Evolutionary conservation across 192 early-diverging fungal genomes (phyloP).

Genomic region (Linnemannia zychae): DNA sequence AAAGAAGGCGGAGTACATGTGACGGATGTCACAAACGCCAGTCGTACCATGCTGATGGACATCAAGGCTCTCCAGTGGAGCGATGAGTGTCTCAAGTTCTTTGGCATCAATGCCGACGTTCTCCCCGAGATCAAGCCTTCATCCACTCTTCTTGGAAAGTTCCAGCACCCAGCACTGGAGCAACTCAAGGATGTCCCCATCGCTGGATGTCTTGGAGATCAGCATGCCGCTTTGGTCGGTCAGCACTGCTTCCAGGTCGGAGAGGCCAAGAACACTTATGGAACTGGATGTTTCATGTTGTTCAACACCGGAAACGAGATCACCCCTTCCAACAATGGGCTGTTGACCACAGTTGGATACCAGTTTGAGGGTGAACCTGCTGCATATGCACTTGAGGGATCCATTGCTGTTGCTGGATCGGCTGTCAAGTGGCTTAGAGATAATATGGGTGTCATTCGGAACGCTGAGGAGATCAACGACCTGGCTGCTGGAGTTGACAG

Average conservation of each 20-base stretch:
- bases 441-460: constrained; percentile 84
- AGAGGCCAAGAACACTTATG: constrained; percentile 96
- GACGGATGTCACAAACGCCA: constrained; percentile 95
- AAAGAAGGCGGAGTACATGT: constrained; percentile 77
- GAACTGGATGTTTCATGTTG: constrained; percentile 97
- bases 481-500: constrained; percentile 78
- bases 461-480: constrained; percentile 77
- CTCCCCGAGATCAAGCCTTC: constrained; percentile 90
- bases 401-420: constrained; percentile 91
- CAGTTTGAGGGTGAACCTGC: constrained; percentile 82
- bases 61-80: constrained; percentile 87
- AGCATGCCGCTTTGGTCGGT: constrained; percentile 96
- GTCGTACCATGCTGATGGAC: constrained; percentile 96
- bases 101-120: constrained; percentile 70
- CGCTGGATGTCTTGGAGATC: constrained; percentile 93
- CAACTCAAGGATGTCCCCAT: constrained; percentile 81
- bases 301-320: constrained; percentile 88
- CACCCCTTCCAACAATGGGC: constrained; percentile 84
- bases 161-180: constrained; percentile 54
- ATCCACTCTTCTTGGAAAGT: constrained; percentile 79
- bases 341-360: constrained; percentile 93
- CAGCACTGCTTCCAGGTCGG: constrained; percentile 91
- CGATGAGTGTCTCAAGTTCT: constrained; percentile 81
- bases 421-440: constrained; percentile 94
- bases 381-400: constrained; percentile 92